phyloP scores from a whole-genome alignment of 1,139 yeast genomes.

The Candida sojae region DNA sequence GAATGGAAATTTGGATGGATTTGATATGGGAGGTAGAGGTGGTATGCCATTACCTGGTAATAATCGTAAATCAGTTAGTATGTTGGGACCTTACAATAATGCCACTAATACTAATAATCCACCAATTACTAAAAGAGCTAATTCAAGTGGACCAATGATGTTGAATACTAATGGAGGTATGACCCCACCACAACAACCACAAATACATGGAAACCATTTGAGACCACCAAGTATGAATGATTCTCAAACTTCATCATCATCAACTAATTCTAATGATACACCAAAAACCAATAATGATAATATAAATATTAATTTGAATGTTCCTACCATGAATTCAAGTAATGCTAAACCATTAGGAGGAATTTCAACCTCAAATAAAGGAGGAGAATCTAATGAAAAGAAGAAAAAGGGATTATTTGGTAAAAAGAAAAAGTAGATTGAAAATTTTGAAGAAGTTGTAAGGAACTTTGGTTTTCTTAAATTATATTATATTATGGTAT shows the following conservation, averaged over 20 bases:
- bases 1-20: constrained; percentile 34
- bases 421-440: constrained; percentile 1
- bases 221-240: constrained; percentile 30
- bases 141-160: background rate
- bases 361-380: constrained; percentile 21
- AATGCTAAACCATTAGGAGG: constrained; percentile 40
- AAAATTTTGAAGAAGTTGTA: background rate
- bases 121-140: constrained; percentile 7
- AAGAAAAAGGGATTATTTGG: constrained; percentile 40
- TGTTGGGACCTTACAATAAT: constrained; percentile 7
- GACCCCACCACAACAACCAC: constrained; percentile 16
- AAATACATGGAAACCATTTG: constrained; percentile 12
- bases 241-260: constrained; percentile 31
- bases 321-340: constrained; percentile 17
- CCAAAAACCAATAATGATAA: constrained; percentile 29
- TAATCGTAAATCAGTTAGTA: constrained; percentile 19
- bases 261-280: constrained; percentile 28
- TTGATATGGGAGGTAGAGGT: constrained; percentile 53
- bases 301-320: constrained; percentile 6
- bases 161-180: constrained; percentile 2
- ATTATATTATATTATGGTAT: background rate
- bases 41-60: constrained; percentile 46
- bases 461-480: background rate
- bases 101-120: constrained; percentile 3
- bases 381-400: constrained; percentile 15